A percentile compares a stretch with the other conserved stretches of the same genome.
Evolutionary conservation across 345 rosid genomes (phyloP).

Genomic region (Syzygium aromaticum): DNA sequence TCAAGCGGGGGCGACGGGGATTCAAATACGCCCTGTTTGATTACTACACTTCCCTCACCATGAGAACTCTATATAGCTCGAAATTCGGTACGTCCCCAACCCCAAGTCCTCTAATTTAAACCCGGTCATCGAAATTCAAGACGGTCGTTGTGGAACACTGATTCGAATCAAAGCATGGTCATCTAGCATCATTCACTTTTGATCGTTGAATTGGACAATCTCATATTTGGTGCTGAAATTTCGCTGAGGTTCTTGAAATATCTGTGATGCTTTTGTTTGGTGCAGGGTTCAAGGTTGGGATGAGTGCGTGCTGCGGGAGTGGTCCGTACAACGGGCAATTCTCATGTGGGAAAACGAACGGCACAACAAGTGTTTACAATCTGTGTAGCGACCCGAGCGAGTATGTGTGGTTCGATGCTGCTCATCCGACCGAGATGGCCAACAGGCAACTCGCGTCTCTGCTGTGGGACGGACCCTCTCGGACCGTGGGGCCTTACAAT

Average conservation of each 20-base stretch:
- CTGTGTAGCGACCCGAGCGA: background rate
- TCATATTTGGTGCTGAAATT: background rate
- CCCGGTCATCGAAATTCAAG: background rate
- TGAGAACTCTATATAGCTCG: background rate
- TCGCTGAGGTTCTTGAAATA: background rate
- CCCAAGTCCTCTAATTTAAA: background rate
- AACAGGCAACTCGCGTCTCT: slow-evolving; percentile 5
- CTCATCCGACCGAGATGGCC: slow-evolving; percentile 4
- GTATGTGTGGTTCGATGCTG: slow-evolving; percentile 8
- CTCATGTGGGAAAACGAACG: slow-evolving; percentile 1
- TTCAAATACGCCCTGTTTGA: slow-evolving; percentile 9
- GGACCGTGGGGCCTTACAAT: background rate
- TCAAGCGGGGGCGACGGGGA: slow-evolving; percentile 5
- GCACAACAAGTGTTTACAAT: background rate
- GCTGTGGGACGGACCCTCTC: slow-evolving; percentile 3
- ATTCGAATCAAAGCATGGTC: background rate
- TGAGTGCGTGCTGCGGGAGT: background rate
- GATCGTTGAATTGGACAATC: background rate
- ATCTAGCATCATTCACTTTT: background rate
- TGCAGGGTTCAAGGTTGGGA: slow-evolving; percentile 4
- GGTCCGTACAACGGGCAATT: slow-evolving; percentile 1
- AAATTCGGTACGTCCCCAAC: background rate
- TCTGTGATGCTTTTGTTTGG: background rate
- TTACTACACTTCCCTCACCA: background rate
- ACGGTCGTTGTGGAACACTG: background rate